phyloP scores from a whole-genome alignment of 192 early-diverging fungal species.

The Obelidium mucronatum region DNA sequence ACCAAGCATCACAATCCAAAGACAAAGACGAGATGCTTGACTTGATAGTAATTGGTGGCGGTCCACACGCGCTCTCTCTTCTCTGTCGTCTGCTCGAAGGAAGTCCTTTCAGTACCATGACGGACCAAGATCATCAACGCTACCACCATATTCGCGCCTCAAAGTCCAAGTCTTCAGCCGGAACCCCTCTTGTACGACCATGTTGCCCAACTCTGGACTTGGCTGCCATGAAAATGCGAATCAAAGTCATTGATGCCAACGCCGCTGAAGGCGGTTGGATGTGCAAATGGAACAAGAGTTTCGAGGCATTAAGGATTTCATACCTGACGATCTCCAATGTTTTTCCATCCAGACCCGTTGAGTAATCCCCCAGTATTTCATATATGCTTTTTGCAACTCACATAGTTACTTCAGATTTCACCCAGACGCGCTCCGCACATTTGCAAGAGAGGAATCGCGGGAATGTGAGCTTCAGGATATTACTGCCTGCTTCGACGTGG shows the following conservation, averaged over 20 bases:
- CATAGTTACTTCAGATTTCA: background rate
- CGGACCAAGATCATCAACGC: conserved; percentile 18
- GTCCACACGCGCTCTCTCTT: conserved; percentile 37
- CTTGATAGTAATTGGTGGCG: conserved; percentile 38
- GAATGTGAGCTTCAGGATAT: background rate
- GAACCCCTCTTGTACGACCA: background rate
- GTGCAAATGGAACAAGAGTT: conserved; percentile 8
- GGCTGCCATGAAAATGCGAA: background rate
- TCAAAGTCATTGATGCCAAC: background rate
- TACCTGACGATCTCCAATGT: conserved; percentile 27
- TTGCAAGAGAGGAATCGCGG: background rate
- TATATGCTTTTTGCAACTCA: background rate
- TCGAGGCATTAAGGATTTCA: conserved; percentile 10
- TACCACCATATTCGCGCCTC: background rate
- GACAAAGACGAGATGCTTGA: conserved; percentile 31
- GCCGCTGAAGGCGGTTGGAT: conserved; percentile 7
- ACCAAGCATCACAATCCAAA: no score
- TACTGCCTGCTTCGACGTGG: background rate
- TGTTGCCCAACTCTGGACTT: background rate
- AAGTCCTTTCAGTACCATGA: conserved; percentile 3
- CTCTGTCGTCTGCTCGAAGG: conserved; percentile 35
- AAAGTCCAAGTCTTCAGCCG: background rate
- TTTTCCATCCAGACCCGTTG: conserved; percentile 28
- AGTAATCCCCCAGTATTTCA: no score
- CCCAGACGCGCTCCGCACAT: background rate